Evolutionary conservation across 345 rosid species (phyloP).

Genomic region (Balakata baccata): DNA sequence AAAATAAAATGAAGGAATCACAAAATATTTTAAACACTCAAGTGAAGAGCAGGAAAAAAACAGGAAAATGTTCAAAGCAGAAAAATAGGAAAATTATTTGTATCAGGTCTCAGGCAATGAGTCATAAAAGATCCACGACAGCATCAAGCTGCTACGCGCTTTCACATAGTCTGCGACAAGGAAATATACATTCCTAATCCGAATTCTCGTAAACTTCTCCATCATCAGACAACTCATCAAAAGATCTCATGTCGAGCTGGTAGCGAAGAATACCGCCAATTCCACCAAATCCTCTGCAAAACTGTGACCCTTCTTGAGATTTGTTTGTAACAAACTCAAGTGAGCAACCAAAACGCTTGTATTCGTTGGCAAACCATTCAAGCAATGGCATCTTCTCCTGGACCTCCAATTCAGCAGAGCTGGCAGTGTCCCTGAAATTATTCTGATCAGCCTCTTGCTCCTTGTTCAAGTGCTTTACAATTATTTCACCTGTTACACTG

Average conservation of each 20-base stretch:
- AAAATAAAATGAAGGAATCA: not conserved
- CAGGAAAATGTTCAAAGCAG: not conserved
- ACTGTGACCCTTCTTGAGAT: conserved; percentile 35
- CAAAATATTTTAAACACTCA: not conserved
- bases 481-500: conserved; percentile 21
- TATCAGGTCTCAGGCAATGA: not conserved
- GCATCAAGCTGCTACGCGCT: not conserved
- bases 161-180: not conserved
- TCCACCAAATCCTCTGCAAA: conserved; percentile 41
- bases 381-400: conserved; percentile 32
- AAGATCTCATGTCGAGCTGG: conserved; percentile 28
- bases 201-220: conserved; percentile 24
- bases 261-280: conserved; percentile 37
- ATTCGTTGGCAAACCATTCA: conserved; percentile 37
- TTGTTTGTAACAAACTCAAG: conserved; percentile 40
- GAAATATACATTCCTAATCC: not conserved
- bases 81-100: not conserved
- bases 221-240: conserved; percentile 23
- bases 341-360: conserved; percentile 26
- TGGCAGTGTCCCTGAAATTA: conserved; percentile 33
- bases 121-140: not conserved
- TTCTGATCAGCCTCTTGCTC: conserved; percentile 31
- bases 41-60: not conserved
- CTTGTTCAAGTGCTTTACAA: conserved; percentile 32
- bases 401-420: conserved; percentile 25